Percentiles rank a stretch among this genome's conserved stretches.
Conservation (phyloP, 1,139 yeast genomes). For the Zygosaccharomyces sapae region DNA sequence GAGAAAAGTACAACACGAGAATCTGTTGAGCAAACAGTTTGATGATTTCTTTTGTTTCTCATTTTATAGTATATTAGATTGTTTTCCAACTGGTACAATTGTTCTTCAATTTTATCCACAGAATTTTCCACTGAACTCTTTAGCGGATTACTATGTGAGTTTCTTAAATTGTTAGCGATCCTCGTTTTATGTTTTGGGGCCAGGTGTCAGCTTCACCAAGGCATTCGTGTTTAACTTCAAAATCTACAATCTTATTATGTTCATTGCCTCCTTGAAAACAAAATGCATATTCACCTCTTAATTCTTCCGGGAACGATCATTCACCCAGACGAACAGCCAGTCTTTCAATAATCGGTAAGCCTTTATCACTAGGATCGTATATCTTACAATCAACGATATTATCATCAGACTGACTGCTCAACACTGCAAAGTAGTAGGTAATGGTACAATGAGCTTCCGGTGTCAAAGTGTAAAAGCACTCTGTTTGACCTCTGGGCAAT, state of each 20-base stretch:
- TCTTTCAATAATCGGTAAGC: slow-evolving; percentile 48
- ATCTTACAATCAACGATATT: slow-evolving; percentile 80
- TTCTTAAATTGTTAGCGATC: slow-evolving; percentile 17
- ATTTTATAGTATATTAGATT: slow-evolving; percentile 79
- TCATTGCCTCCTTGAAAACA: slow-evolving; percentile 89
- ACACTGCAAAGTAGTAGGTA: slow-evolving; percentile 87
- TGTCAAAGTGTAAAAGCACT: slow-evolving; percentile 77
- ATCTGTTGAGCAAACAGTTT: slow-evolving; percentile 86
- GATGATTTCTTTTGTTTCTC: slow-evolving; percentile 88
- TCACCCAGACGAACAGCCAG: slow-evolving; percentile 81
- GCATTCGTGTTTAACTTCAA: slow-evolving; percentile 55
- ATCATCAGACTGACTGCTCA: slow-evolving; percentile 66
- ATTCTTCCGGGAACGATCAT: slow-evolving; percentile 65
- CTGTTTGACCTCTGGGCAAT: slow-evolving; percentile 70
- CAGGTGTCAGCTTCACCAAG: too few species aligned
- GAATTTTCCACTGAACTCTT: slow-evolving; percentile 54
- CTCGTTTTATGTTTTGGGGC: too few species aligned
- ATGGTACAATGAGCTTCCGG: slow-evolving; percentile 59
- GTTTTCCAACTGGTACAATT: slow-evolving; percentile 60
- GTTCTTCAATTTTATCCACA: slow-evolving; percentile 60
- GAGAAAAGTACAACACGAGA: slow-evolving; percentile 83
- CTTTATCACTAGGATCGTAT: slow-evolving; percentile 59
- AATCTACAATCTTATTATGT: slow-evolving; percentile 84
- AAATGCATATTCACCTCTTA: slow-evolving; percentile 82
- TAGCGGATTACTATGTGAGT: slow-evolving; percentile 37